Percentiles rank a stretch among this genome's conserved stretches.
Conservation (phyloP, 2,329 filamentous ascomycete species). For the Clonostachys rosea region DNA sequence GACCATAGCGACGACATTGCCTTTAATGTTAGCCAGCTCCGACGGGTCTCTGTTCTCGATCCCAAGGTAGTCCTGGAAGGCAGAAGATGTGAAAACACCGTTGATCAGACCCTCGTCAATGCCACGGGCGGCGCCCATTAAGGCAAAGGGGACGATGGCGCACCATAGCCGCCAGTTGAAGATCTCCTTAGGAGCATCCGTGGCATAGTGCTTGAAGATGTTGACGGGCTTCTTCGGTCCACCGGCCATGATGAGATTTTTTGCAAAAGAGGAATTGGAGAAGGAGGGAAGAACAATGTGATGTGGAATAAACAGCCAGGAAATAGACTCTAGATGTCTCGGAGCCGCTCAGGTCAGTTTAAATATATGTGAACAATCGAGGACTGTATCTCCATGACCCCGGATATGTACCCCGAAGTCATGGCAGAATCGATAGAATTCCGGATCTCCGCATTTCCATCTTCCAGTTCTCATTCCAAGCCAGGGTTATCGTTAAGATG, state of each 20-base stretch:
- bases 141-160: not conserved
- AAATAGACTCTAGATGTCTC: too few species aligned
- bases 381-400: too few species aligned
- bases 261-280: too few species aligned
- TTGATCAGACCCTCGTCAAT: slow-evolving; percentile 56
- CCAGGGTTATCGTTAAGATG: too few species aligned
- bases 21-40: slow-evolving; percentile 55
- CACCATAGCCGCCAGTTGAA: not conserved
- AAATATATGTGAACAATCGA: too few species aligned
- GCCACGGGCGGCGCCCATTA: slow-evolving; percentile 1
- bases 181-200: not conserved
- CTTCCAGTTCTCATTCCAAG: too few species aligned
- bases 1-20: slow-evolving; percentile 68
- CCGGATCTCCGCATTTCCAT: too few species aligned
- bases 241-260: not conserved
- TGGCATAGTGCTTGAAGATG: not conserved
- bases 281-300: too few species aligned
- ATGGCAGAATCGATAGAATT: too few species aligned
- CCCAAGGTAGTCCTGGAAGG: slow-evolving; percentile 50
- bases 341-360: too few species aligned
- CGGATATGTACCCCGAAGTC: too few species aligned
- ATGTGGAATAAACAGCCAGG: too few species aligned
- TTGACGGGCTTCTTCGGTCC: not conserved
- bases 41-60: slow-evolving; percentile 38
- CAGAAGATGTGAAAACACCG: slow-evolving; percentile 54